phyloP scores from a whole-genome alignment of 1,139 yeast species.

The Magnusiomyces clavatus region DNA sequence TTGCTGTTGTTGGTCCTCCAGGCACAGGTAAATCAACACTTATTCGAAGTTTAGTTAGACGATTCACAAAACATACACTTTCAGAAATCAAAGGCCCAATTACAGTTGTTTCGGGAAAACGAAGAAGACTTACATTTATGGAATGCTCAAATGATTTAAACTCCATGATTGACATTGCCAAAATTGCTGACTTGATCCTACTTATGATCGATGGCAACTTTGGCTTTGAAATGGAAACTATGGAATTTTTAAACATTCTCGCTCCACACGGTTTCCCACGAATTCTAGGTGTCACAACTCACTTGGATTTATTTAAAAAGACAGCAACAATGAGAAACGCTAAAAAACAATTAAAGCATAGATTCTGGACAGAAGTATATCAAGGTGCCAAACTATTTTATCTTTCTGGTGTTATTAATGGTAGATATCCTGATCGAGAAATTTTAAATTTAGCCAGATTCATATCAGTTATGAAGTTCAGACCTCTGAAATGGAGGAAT shows the following conservation, averaged over 20 bases:
- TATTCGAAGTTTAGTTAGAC: constrained; percentile 78
- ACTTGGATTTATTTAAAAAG: constrained; percentile 85
- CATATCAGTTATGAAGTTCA: constrained; percentile 93
- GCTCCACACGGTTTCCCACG: constrained; percentile 99
- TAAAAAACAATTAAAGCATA: constrained; percentile 82
- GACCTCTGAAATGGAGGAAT: constrained; percentile 97
- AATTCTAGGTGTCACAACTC: constrained; percentile 92
- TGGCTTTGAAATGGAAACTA: constrained; percentile 98
- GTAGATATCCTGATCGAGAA: constrained; percentile 96
- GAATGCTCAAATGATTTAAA: constrained; percentile 91
- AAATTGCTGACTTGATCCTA: constrained; percentile 86
- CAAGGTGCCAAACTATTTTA: constrained; percentile 96
- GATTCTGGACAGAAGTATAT: constrained; percentile 99
- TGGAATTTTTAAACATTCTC: constrained; percentile 94
- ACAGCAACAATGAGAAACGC: constrained; percentile 86
- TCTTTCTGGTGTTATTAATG: constrained; percentile 91
- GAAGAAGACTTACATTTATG: constrained; percentile 84
- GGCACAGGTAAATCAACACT: constrained; percentile 97
- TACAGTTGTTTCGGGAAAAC: constrained; percentile 94
- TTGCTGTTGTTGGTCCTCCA: constrained; percentile 97
- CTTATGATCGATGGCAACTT: constrained; percentile 92
- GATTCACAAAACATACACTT: constrained; percentile 83
- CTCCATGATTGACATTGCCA: constrained; percentile 94
- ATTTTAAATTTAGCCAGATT: constrained; percentile 85
- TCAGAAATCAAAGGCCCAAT: constrained; percentile 91